phyloP scores from a whole-genome alignment of 2,329 filamentous ascomycete species.

The Fusarium caatingaense region DNA sequence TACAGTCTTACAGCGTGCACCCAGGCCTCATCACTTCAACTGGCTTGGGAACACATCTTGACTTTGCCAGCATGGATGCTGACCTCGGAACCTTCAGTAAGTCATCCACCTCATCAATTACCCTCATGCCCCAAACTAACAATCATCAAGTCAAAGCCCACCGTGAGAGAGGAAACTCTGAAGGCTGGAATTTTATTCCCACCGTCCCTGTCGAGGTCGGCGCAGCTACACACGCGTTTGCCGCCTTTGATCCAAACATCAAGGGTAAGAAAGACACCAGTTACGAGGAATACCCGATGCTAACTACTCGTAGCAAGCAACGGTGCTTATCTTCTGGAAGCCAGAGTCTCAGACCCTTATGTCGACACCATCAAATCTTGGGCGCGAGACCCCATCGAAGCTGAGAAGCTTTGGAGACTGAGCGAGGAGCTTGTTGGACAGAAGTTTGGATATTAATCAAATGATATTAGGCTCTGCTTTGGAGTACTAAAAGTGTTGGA shows the following conservation, averaged over 20 bases:
- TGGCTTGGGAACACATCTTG: conserved; percentile 39
- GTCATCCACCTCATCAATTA: accelerated
- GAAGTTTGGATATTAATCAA: conserved; percentile 49
- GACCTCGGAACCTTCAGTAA: conserved; percentile 37
- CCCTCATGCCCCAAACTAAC: background rate
- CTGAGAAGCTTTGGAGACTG: conserved; percentile 58
- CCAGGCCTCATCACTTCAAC: conserved; percentile 48
- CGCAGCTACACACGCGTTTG: conserved; percentile 51
- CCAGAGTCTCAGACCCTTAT: conserved; percentile 49
- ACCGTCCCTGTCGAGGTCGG: conserved; percentile 46
- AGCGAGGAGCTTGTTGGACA: conserved; percentile 60
- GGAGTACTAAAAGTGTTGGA: background rate
- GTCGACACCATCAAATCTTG: conserved; percentile 47
- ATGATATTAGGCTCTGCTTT: background rate
- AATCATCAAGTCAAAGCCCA: conserved; percentile 25
- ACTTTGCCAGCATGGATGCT: conserved; percentile 23
- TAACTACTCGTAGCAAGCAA: conserved; percentile 44
- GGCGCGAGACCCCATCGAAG: conserved; percentile 50
- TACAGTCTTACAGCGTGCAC: conserved; percentile 51
- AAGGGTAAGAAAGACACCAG: conserved; percentile 22
- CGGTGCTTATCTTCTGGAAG: conserved; percentile 49
- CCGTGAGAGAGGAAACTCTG: conserved; percentile 36
- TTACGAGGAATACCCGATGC: background rate
- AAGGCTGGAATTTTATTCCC: conserved; percentile 37
- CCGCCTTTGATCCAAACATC: conserved; percentile 53